A percentile compares a stretch with the other conserved stretches of the same genome.
Conservation (phyloP, 805 yeast species). For the Millerozyma acaciae region DNA sequence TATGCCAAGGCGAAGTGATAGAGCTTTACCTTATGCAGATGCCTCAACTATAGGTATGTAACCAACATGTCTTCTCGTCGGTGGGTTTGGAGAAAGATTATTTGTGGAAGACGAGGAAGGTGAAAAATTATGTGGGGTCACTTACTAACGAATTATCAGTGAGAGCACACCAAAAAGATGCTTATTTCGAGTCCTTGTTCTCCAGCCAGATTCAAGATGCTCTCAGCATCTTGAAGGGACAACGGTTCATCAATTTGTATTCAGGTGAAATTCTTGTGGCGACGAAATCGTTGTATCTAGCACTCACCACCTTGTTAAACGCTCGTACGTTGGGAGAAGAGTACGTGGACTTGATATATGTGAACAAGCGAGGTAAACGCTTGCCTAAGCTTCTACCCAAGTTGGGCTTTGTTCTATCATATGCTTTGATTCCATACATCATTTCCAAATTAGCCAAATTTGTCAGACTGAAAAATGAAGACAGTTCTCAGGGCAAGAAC, state of each 20-base stretch:
- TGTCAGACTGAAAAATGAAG: constrained; percentile 14
- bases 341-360: constrained; percentile 77
- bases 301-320: constrained; percentile 70
- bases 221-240: constrained; percentile 53
- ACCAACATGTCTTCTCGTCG: too few relatives aligned
- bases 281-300: constrained; percentile 61
- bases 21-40: constrained; percentile 62
- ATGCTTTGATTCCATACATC: constrained; percentile 61
- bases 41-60: constrained; percentile 79
- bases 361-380: constrained; percentile 46
- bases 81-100: too few relatives aligned
- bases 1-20: constrained; percentile 3
- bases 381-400: constrained; percentile 47
- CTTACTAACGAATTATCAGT: constrained; percentile 41
- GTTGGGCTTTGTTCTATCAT: constrained; percentile 55
- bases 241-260: constrained; percentile 60
- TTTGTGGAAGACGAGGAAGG: too few relatives aligned
- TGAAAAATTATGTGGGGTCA: constrained; percentile 1
- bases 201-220: constrained; percentile 54
- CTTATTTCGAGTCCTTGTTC: constrained; percentile 58
- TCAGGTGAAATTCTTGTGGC: constrained; percentile 57
- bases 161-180: constrained; percentile 87
- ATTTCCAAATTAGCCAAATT: constrained; percentile 28
- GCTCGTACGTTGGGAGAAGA: constrained; percentile 91
- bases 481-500: constrained; percentile 6